A percentile compares a stretch with the other conserved stretches of the same genome.
phyloP scores from a whole-genome alignment of 139 green algal species.

The Micractinium sp. region DNA sequence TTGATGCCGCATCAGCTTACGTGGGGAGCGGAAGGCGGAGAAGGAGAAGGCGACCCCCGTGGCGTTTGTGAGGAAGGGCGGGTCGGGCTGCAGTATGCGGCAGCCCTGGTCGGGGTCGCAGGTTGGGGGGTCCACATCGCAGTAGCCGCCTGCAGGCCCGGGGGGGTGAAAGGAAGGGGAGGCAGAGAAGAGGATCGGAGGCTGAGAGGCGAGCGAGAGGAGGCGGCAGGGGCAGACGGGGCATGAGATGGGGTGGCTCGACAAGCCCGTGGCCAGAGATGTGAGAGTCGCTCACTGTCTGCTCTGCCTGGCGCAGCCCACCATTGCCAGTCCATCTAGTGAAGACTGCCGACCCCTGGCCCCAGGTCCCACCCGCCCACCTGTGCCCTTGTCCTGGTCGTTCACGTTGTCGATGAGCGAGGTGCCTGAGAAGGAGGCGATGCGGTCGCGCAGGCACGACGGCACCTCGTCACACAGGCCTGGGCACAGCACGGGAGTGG shows the following conservation, averaged over 20 bases:
- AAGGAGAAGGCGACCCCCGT: slow-evolving; percentile 52
- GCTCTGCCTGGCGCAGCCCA: too few relatives aligned
- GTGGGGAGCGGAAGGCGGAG: slow-evolving; percentile 35
- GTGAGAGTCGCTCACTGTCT: too few relatives aligned
- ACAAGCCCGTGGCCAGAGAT: too few relatives aligned
- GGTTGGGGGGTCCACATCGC: slow-evolving; percentile 26
- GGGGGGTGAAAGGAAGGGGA: too few relatives aligned
- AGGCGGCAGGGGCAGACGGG: too few relatives aligned
- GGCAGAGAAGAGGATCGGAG: too few relatives aligned
- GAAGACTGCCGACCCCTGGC: too few relatives aligned
- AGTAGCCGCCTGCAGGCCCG: slow-evolving; percentile 51
- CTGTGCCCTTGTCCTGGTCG: slow-evolving; percentile 11
- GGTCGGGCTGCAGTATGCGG: slow-evolving; percentile 27
- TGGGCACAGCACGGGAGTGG: background rate
- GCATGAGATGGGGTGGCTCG: too few relatives aligned
- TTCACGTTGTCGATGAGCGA: slow-evolving; percentile 44
- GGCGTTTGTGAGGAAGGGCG: slow-evolving; percentile 49
- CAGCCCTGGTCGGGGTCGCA: slow-evolving; percentile 30
- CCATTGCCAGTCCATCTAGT: too few relatives aligned
- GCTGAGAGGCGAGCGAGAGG: too few relatives aligned
- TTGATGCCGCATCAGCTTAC: background rate
- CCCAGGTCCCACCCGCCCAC: background rate
- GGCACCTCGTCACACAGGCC: slow-evolving; percentile 53
- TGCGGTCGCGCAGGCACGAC: slow-evolving; percentile 38
- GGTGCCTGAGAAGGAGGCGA: slow-evolving; percentile 43